Conservation (phyloP, 2,329 filamentous ascomycete genomes). For the Calonectria honghensis region DNA sequence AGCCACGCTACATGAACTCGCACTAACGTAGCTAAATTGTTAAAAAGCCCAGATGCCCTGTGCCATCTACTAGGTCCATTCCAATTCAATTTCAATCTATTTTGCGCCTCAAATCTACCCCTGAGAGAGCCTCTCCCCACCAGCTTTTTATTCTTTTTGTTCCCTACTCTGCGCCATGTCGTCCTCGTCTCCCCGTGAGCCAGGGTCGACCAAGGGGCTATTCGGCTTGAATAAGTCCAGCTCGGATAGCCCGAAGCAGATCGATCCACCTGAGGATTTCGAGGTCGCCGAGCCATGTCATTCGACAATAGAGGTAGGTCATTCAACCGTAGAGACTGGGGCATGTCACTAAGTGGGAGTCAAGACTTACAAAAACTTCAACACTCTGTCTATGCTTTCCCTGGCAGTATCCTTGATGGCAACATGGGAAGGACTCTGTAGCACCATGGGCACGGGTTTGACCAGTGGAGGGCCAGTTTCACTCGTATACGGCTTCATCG, state of each 20-base stretch:
- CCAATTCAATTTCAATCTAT: not conserved
- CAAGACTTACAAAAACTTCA: constrained; percentile 17
- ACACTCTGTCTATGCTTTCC: constrained; percentile 15
- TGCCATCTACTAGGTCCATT: not conserved
- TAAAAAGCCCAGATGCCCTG: not conserved
- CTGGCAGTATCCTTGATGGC: constrained; percentile 18
- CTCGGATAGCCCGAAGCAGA: not conserved
- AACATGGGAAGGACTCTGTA: constrained; percentile 21
- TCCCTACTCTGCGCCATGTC: not conserved
- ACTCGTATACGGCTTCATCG: constrained; percentile 12
- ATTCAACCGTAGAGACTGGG: not conserved
- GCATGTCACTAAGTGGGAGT: not conserved
- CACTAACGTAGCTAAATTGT: not conserved
- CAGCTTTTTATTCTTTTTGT: not conserved
- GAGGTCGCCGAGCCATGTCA: not conserved
- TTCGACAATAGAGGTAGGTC: not conserved
- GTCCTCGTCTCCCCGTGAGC: not conserved
- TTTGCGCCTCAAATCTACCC: not conserved
- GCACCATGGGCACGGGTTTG: constrained; percentile 6
- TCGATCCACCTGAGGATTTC: not conserved
- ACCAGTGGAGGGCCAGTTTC: constrained; percentile 6
- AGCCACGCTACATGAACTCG: not conserved
- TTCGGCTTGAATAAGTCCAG: not conserved
- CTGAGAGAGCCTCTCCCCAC: not conserved
- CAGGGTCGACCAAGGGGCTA: not conserved